Conservation (phyloP, 2,329 filamentous ascomycete genomes). For the Fonsecaea nubica region DNA sequence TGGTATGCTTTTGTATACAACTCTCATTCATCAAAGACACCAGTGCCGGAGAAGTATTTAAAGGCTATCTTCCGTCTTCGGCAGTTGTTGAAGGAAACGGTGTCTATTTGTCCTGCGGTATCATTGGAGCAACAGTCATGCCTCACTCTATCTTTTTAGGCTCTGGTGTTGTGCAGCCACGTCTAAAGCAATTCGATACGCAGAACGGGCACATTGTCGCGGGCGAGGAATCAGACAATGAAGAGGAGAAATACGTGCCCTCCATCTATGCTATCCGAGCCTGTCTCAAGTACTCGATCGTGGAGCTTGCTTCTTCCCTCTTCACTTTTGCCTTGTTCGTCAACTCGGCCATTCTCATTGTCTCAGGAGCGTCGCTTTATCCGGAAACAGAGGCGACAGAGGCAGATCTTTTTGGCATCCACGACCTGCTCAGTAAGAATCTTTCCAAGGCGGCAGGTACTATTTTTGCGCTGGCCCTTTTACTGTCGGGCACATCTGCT, state of each 20-base stretch:
- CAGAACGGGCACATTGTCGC: constrained; percentile 44
- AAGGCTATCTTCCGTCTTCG: constrained; percentile 61
- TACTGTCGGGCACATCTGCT: constrained; percentile 79
- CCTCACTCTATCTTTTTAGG: constrained; percentile 66
- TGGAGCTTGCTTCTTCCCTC: constrained; percentile 73
- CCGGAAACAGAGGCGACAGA: constrained; percentile 64
- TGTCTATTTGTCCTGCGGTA: constrained; percentile 61
- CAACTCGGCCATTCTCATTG: constrained; percentile 81
- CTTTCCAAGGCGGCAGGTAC: constrained; percentile 79
- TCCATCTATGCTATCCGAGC: constrained; percentile 74
- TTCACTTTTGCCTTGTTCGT: constrained; percentile 86
- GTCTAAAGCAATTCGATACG: constrained; percentile 57
- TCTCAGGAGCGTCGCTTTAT: constrained; percentile 78
- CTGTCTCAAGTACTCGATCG: constrained; percentile 75
- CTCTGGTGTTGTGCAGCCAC: constrained; percentile 62
- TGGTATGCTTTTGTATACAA: constrained; percentile 64
- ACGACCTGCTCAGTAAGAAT: constrained; percentile 70
- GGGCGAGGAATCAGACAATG: constrained; percentile 43
- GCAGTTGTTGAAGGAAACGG: constrained; percentile 60
- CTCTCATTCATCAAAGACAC: constrained; percentile 59
- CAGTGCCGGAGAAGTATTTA: constrained; percentile 60
- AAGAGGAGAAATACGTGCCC: constrained; percentile 70
- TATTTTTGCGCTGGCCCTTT: constrained; percentile 80
- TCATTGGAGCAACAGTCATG: constrained; percentile 63
- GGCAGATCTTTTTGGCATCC: constrained; percentile 84